A percentile compares a stretch with the other conserved stretches of the same genome.
phyloP scores from a whole-genome alignment of 2,329 filamentous ascomycete species.

The Microdochium paspali region DNA sequence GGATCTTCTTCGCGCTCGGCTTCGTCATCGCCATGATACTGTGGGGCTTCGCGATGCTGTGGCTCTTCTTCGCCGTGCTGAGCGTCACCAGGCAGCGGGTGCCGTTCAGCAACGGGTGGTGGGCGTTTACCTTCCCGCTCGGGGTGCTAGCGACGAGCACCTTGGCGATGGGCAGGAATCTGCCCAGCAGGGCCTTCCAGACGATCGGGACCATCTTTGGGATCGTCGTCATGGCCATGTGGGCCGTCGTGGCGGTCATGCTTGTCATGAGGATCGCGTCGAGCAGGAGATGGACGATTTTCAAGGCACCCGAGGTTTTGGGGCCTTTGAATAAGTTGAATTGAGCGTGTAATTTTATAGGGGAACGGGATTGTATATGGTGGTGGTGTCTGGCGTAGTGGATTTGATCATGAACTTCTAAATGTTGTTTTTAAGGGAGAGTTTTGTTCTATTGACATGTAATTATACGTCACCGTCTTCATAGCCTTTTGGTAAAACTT shows the following conservation, averaged over 20 bases:
- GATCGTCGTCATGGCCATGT: slow-evolving; percentile 4
- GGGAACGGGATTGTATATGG: no score
- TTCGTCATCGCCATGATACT: slow-evolving; percentile 32
- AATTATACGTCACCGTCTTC: no score
- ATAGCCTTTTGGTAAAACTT: no score
- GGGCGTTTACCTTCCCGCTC: slow-evolving; percentile 36
- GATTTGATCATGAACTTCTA: no score
- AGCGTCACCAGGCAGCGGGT: slow-evolving; percentile 22
- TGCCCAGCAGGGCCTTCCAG: slow-evolving; percentile 4
- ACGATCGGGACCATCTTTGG: slow-evolving; percentile 5
- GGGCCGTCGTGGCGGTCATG: slow-evolving; percentile 3
- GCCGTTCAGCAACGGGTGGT: slow-evolving; percentile 38
- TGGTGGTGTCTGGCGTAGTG: no score
- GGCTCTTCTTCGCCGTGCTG: slow-evolving; percentile 32
- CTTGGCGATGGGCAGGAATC: slow-evolving; percentile 5
- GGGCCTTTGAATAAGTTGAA: slow-evolving; percentile 5
- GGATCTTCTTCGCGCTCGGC: slow-evolving; percentile 49
- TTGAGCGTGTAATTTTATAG: background rate
- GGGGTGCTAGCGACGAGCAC: slow-evolving; percentile 23
- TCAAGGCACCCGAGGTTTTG: slow-evolving; percentile 5
- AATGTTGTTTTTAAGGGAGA: no score
- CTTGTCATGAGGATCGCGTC: slow-evolving; percentile 2
- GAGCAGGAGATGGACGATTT: slow-evolving; percentile 4
- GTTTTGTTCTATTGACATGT: no score
- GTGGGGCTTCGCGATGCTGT: slow-evolving; percentile 34